A percentile compares a stretch with the other conserved stretches of the same genome.
These are phyloP conservation scores for Penicillium angulare DNA, from an alignment of 495 filamentous ascomycete species.

Conservation along the genomic window DNA sequence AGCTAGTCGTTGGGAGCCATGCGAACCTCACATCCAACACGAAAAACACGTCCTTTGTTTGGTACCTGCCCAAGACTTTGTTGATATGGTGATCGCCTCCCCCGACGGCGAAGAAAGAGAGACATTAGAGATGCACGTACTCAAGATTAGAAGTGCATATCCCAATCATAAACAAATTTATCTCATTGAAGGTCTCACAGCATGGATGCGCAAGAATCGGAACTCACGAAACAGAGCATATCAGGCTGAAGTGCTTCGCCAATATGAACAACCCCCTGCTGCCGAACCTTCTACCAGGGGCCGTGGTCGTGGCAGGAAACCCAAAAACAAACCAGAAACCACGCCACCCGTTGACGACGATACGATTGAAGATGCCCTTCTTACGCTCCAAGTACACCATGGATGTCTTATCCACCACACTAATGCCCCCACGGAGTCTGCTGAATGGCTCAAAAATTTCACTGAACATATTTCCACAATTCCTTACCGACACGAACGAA, in stretches of 20 bases:
- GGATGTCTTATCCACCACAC: conserved; percentile 71
- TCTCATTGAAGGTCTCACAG: conserved; percentile 69
- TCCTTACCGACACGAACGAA: conserved; percentile 59
- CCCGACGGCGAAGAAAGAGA: conserved; percentile 27
- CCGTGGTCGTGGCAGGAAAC: conserved; percentile 28
- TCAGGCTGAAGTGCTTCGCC: conserved; percentile 60
- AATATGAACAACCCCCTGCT: conserved; percentile 38
- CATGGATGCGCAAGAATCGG: conserved; percentile 69
- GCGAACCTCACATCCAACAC: conserved; percentile 50
- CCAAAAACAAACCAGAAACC: conserved; percentile 42
- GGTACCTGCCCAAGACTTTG: conserved; percentile 65
- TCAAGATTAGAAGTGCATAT: conserved; percentile 54
- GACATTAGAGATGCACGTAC: conserved; percentile 60
- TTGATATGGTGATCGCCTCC: conserved; percentile 54
- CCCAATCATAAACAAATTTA: conserved; percentile 60
- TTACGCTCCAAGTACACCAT: conserved; percentile 69
- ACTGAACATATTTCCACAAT: conserved; percentile 79
- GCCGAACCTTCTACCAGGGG: conserved; percentile 19
- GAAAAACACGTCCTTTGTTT: conserved; percentile 70
- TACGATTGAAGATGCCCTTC: conserved; percentile 68
- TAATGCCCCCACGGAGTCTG: conserved; percentile 58
- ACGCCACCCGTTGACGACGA: conserved; percentile 65
- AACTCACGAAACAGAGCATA: conserved; percentile 67
- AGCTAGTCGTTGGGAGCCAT: conserved; percentile 65
- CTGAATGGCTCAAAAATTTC: conserved; percentile 75